Evolutionary conservation across 2,329 filamentous ascomycete species (phyloP).

Genomic region (Colletotrichum salicis): DNA sequence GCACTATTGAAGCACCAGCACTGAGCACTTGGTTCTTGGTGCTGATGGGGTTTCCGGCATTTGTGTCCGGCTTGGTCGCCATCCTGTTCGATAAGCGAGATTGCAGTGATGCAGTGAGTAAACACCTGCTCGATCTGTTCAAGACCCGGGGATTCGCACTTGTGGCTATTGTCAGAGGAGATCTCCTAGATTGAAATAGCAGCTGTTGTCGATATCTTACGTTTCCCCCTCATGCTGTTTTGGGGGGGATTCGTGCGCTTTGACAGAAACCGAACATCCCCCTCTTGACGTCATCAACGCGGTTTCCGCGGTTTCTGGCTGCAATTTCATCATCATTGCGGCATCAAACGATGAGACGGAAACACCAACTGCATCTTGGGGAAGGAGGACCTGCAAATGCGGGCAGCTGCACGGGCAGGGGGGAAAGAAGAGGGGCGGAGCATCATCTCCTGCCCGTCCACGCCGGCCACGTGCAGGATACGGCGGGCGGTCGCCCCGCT

Average conservation of each 20-base stretch:
- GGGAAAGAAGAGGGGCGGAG: not conserved
- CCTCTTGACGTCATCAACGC: conserved; percentile 23
- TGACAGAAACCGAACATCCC: not conserved
- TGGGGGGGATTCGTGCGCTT: not conserved
- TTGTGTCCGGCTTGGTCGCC: conserved; percentile 29
- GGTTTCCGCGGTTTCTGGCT: not conserved
- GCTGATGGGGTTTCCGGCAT: conserved; percentile 60
- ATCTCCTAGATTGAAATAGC: too few species aligned
- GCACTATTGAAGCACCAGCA: conserved; percentile 68
- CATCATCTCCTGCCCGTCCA: conserved; percentile 6
- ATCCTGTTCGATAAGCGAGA: conserved; percentile 14
- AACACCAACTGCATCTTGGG: not conserved
- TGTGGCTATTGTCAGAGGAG: too few species aligned
- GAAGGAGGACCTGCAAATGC: not conserved
- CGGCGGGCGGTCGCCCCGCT: not conserved
- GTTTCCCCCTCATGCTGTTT: too few species aligned
- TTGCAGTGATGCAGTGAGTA: not conserved
- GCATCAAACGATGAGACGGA: conserved; percentile 10
- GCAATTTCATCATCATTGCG: conserved; percentile 27
- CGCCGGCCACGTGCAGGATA: not conserved
- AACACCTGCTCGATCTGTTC: not conserved
- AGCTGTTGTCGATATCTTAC: not conserved
- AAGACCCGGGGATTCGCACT: too few species aligned
- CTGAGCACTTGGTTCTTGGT: conserved; percentile 68
- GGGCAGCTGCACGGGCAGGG: not conserved